Conservation (phyloP, 2,329 filamentous ascomycete species). For the Fusarium caatingaense region DNA sequence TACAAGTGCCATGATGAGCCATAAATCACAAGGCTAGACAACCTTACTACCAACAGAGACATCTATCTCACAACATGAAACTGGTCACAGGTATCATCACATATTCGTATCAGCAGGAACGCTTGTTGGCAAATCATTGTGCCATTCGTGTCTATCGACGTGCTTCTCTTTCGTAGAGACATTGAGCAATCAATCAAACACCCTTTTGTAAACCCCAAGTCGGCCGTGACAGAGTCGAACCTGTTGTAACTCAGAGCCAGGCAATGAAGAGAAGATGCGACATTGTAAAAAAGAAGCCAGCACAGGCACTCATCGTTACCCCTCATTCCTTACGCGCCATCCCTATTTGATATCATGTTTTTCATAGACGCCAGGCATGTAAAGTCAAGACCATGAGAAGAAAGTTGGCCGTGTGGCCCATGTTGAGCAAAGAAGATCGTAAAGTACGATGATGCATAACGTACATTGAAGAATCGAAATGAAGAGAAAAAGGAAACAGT, state of each 20-base stretch:
- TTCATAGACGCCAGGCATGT: conserved; percentile 44
- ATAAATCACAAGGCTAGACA: neutral
- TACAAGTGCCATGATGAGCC: neutral
- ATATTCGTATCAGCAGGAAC: neutral
- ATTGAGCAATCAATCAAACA: conserved; percentile 32
- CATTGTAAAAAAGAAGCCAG: conserved; percentile 31
- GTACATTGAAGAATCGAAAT: conserved; percentile 53
- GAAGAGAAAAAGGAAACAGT: conserved; percentile 36
- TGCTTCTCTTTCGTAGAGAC: conserved; percentile 27
- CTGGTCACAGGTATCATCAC: neutral
- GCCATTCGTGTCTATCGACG: conserved; percentile 41
- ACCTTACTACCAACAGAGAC: neutral
- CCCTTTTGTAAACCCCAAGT: conserved; percentile 39
- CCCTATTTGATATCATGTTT: conserved; percentile 41
- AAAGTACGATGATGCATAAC: conserved; percentile 50
- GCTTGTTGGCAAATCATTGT: conserved; percentile 15
- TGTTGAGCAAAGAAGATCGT: conserved; percentile 48
- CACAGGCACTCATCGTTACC: conserved; percentile 22
- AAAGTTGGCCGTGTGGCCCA: conserved; percentile 41
- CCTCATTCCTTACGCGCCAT: conserved; percentile 40
- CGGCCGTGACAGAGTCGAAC: conserved; percentile 14
- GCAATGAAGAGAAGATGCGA: conserved; percentile 43
- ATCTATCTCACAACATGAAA: neutral
- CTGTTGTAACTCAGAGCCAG: conserved; percentile 5
- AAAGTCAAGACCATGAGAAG: conserved; percentile 36